Conservation (phyloP, 2,329 filamentous ascomycete genomes). For the Xylaria sp. region DNA sequence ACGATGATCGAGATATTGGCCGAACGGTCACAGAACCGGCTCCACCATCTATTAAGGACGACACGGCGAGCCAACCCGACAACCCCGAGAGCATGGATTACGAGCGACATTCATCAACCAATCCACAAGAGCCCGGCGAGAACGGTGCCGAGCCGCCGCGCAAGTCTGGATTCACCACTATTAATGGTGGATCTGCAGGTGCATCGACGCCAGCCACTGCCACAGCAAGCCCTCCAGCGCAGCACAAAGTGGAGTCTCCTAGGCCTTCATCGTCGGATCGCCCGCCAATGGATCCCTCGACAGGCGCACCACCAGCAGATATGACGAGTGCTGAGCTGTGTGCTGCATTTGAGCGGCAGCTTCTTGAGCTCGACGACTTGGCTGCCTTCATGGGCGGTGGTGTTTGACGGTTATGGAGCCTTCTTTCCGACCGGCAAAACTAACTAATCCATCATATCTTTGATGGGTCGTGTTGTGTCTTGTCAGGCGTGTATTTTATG, state of each 20-base stretch:
- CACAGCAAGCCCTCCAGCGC: slow-evolving; percentile 57
- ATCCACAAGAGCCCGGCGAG: slow-evolving; percentile 53
- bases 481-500: slow-evolving; percentile 29
- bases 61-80: slow-evolving; percentile 65
- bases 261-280: slow-evolving; percentile 45
- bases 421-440: slow-evolving; percentile 10
- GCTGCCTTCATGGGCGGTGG: slow-evolving; percentile 72
- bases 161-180: slow-evolving; percentile 67
- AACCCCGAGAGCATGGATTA: slow-evolving; percentile 69
- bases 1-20: slow-evolving; percentile 57
- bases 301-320: slow-evolving; percentile 53
- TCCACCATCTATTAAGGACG: slow-evolving; percentile 63
- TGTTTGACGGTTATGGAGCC: slow-evolving; percentile 54
- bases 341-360: slow-evolving; percentile 68
- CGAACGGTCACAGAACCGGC: slow-evolving; percentile 48
- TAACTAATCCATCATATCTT: neutral
- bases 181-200: slow-evolving; percentile 66
- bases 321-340: slow-evolving; percentile 71
- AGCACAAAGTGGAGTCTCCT: slow-evolving; percentile 54
- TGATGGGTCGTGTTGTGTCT: neutral
- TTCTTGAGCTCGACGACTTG: slow-evolving; percentile 69
- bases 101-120: slow-evolving; percentile 57
- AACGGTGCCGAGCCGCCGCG: slow-evolving; percentile 67
- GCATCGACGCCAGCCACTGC: slow-evolving; percentile 60
- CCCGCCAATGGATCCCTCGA: slow-evolving; percentile 42